These are phyloP conservation scores for Dioszegia hungarica DNA, from an alignment of 768 basidiomycete genomes.

Conservation along the genomic window DNA sequence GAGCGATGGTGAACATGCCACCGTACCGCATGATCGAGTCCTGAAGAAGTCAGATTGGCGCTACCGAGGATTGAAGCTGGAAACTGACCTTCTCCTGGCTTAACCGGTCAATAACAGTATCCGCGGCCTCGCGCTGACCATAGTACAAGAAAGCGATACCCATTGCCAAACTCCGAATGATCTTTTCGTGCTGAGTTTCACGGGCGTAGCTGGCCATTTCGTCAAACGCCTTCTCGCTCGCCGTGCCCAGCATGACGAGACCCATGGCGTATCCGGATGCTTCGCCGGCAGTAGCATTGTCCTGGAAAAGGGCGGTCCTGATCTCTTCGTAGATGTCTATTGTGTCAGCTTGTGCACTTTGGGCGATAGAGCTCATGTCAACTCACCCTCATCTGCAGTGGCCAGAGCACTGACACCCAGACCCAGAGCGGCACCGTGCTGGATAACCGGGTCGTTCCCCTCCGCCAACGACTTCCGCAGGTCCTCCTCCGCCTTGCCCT, in stretches of 20 bases:
- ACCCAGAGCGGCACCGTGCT: conserved; percentile 94
- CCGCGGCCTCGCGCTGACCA: conserved; percentile 86
- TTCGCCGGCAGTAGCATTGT: conserved; percentile 94
- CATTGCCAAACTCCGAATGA: conserved; percentile 89
- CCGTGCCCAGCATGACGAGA: conserved; percentile 94
- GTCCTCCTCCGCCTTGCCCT: conserved; percentile 68
- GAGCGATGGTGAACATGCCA: conserved; percentile 90
- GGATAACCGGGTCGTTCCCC: conserved; percentile 75
- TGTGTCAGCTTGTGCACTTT: neutral
- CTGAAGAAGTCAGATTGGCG: conserved; percentile 50
- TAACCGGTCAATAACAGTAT: conserved; percentile 69
- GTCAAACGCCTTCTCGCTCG: conserved; percentile 66
- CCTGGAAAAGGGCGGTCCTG: conserved; percentile 80
- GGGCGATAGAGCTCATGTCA: neutral
- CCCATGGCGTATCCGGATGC: conserved; percentile 97
- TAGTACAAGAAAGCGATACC: conserved; percentile 90
- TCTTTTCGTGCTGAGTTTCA: conserved; percentile 99
- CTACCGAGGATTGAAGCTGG: neutral
- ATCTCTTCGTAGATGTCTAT: conserved; percentile 84
- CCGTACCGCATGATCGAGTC: conserved; percentile 96
- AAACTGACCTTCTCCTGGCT: conserved; percentile 74
- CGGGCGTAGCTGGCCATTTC: conserved; percentile 96
- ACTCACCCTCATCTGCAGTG: conserved; percentile 64
- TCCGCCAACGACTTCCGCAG: conserved; percentile 58
- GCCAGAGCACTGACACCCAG: conserved; percentile 96